These are phyloP conservation scores for Auxenochlorella pyrenoidosa DNA, from an alignment of 139 green algal species.

Conservation along the genomic window DNA sequence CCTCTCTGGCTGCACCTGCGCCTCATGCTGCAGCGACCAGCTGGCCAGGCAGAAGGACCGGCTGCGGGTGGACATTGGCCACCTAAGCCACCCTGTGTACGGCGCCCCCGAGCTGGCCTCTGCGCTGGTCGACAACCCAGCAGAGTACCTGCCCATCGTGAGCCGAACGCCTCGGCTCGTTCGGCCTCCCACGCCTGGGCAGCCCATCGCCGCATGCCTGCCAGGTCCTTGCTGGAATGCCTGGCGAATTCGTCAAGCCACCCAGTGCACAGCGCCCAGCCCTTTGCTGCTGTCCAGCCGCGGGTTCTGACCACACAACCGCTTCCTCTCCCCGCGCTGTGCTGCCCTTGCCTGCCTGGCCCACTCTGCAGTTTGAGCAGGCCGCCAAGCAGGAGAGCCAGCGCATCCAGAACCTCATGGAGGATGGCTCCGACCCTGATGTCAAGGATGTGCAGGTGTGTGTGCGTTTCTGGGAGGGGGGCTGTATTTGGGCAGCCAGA, in stretches of 20 bases:
- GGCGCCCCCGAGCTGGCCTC: constrained; percentile 45
- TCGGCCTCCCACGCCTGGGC: neutral
- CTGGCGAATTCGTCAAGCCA: too few species aligned
- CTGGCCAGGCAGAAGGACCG: constrained; percentile 32
- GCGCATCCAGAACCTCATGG: constrained; percentile 29
- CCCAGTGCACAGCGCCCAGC: too few species aligned
- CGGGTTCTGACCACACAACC: neutral
- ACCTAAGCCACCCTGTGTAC: constrained; percentile 50
- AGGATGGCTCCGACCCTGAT: constrained; percentile 34
- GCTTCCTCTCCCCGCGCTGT: neutral
- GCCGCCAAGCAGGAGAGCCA: constrained; percentile 46
- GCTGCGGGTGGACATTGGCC: constrained; percentile 48
- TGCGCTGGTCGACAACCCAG: constrained; percentile 47
- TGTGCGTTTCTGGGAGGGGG: neutral
- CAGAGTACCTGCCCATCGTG: constrained; percentile 48
- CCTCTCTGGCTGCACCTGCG: neutral
- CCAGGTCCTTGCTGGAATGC: too few species aligned
- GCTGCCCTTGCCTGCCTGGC: neutral
- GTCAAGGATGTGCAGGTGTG: constrained; percentile 45
- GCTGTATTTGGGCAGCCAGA: too few species aligned
- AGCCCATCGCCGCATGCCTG: too few species aligned
- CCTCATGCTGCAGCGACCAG: constrained; percentile 53
- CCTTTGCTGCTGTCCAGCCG: too few species aligned
- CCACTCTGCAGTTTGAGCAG: constrained; percentile 45
- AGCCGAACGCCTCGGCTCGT: neutral